A percentile compares a stretch with the other conserved stretches of the same genome.
phyloP scores from a whole-genome alignment of 805 yeast species.

The Starmerella cellae region DNA sequence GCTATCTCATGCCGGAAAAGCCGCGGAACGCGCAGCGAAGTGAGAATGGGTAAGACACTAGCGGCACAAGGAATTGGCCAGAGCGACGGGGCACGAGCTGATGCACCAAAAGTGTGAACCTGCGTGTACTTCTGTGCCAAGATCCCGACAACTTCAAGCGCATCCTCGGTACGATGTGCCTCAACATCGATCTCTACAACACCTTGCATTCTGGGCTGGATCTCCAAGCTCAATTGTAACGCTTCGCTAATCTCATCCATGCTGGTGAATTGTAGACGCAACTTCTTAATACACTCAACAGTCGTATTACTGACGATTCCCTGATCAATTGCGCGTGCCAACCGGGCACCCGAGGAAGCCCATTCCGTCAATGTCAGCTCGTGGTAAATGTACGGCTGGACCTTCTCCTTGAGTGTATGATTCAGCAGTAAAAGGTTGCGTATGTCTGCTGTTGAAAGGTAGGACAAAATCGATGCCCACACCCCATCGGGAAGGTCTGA shows the following conservation, averaged over 20 bases:
- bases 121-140: slow-evolving; percentile 4
- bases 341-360: slow-evolving; percentile 17
- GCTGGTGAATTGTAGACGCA: slow-evolving; percentile 14
- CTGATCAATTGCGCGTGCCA: slow-evolving; percentile 16
- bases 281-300: slow-evolving; percentile 10
- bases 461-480: slow-evolving; percentile 13
- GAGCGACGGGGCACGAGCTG: slow-evolving; percentile 8
- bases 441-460: slow-evolving; percentile 11
- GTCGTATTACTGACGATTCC: slow-evolving; percentile 12
- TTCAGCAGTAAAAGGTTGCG: slow-evolving; percentile 12
- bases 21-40: slow-evolving; percentile 6
- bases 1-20: slow-evolving; percentile 5
- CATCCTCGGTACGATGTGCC: slow-evolving; percentile 14
- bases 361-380: slow-evolving; percentile 18
- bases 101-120: background rate
- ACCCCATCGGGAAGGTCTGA: slow-evolving; percentile 7
- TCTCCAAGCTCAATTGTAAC: slow-evolving; percentile 7
- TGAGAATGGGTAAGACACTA: slow-evolving; percentile 2
- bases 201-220: slow-evolving; percentile 12
- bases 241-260: slow-evolving; percentile 14
- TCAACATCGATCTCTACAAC: slow-evolving; percentile 7
- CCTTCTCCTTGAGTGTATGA: slow-evolving; percentile 5
- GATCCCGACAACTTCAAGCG: slow-evolving; percentile 5
- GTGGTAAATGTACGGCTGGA: slow-evolving; percentile 13
- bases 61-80: background rate